Evolutionary conservation across 2,329 filamentous ascomycete genomes (phyloP), one percentile per base, ranked within the genome.

Genomic region (Aspergillus carbonarius): DNA sequence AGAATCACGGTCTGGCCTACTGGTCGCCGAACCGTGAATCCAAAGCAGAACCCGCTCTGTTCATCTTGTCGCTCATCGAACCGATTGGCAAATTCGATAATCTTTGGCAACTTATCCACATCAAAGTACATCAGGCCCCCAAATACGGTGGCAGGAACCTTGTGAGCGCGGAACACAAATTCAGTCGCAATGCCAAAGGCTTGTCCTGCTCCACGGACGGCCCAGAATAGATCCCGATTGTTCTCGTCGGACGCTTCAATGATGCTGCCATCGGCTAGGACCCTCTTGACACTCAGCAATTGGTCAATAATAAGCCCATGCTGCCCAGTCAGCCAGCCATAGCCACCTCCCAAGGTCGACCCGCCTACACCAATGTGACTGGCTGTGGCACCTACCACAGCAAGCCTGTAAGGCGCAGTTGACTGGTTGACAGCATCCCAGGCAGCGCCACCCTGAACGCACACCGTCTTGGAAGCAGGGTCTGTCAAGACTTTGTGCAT

Each of bases 401-500:
- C 42, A 25, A 47, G 42, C 42, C 42, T 23, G 8, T 47, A 30
- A 13, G 42, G 42, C 17, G 23, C 42, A 47, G 42, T 51, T 39
- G 27, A 46, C 5, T 30, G 6, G 40, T 40, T 50, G 20, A 62
- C 54, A 64, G 85, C 81, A 55, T 72, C 74, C 83, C 84, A 85
- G 2, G 77, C 66, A 44, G 80, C 78, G 7, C 84, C 83, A 25
- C 84, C 83, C 57, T 81, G 78, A 18, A 78, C 81, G 0, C 71
- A 76, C 54, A 85, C 76, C 1, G 78, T 81, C 60, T 78, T 74
- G 9, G 72, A 74, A 1, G 73, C 69, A 0, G 69, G 23, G 54
- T 86, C 78, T 17, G 87, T 81, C 0, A 68, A 71, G 4, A 86
- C 81, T 2, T 71, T 66, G 2, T 79, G 74, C 78, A 88, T 81